phyloP scores from a whole-genome alignment of 2,329 filamentous ascomycete species.

The Lizonia empirigonia region DNA sequence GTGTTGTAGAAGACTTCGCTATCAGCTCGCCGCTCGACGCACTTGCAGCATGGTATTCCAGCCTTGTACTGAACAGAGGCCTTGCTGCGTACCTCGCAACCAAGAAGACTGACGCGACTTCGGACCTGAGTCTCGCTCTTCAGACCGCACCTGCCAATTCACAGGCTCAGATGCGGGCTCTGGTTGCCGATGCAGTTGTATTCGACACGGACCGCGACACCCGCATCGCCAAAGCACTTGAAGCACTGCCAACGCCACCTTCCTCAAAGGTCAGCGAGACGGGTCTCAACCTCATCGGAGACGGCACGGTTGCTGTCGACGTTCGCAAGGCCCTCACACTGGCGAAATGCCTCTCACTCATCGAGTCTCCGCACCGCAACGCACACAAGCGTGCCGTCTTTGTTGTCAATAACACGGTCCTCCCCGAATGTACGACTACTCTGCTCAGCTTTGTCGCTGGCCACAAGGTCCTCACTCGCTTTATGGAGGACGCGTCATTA shows the following conservation, averaged over 20 bases:
- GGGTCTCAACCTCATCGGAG: slow-evolving; percentile 55
- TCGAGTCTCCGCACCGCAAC: slow-evolving; percentile 46
- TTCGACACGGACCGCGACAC: slow-evolving; percentile 58
- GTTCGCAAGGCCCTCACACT: slow-evolving; percentile 63
- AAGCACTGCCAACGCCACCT: slow-evolving; percentile 55
- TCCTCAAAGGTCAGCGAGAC: slow-evolving; percentile 44
- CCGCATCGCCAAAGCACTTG: slow-evolving; percentile 60
- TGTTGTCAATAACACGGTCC: slow-evolving; percentile 49
- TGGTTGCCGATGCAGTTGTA: slow-evolving; percentile 64
- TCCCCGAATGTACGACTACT: slow-evolving; percentile 49
- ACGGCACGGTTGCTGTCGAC: slow-evolving; percentile 62
- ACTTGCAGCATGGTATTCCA: slow-evolving; percentile 90
- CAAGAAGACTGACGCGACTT: slow-evolving; percentile 55
- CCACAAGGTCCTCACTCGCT: slow-evolving; percentile 49
- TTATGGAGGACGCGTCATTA: slow-evolving; percentile 42
- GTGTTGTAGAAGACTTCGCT: slow-evolving; percentile 81
- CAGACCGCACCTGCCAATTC: slow-evolving; percentile 79
- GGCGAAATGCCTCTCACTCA: slow-evolving; percentile 62
- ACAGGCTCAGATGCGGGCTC: slow-evolving; percentile 65
- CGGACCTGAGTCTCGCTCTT: slow-evolving; percentile 70
- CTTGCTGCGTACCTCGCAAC: slow-evolving; percentile 67
- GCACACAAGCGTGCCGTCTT: slow-evolving; percentile 48
- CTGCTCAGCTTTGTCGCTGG: slow-evolving; percentile 55
- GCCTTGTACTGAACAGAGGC: slow-evolving; percentile 70
- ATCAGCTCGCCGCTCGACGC: slow-evolving; percentile 88